Evolutionary conservation across 345 rosid genomes (phyloP), one percentile per base, ranked within the genome.

Genomic region (Murraya koenigii): DNA sequence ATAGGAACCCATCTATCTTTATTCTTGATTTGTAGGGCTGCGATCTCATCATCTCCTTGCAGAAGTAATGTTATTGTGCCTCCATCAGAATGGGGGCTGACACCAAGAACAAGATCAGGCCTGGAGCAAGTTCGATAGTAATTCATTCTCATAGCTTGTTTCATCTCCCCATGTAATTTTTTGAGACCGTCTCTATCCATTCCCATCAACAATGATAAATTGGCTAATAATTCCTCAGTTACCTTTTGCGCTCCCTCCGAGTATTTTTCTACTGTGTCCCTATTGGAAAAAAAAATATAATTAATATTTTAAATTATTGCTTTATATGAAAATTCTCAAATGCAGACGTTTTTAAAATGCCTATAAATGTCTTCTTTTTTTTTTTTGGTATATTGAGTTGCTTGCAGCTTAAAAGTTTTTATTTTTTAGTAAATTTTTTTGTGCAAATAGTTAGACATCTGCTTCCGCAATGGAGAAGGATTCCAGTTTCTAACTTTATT

Each of bases 61-160:
- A 78, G 56, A 32, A 78, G 85, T 28, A 80, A 58, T 32, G 79
- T 85, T 49, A 75, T 58, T 59, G 80, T 28, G 49, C 74, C 62
- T 1, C 36, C 67, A 75, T 85, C 84, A 6, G 85, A 82, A 28
- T 68, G 82, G 0, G 84, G 77, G 33, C 78, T 78, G 7, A 82
- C 23, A n/a, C 85, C 85, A 6, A 80, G 69, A 17, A 69, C 71
- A 65, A 64, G 79, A 41, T 83, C 78, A 23, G 80, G 78, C 65
- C 64, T 67, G n/a, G 81, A 71, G 39, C 86, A 78, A 61, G 79
- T n/a, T 5, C 84, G 82, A 68, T 85, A 80, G 60, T 80, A 80
- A 17, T 80, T 80, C 80, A 80, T 74, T 71, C 83, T 67, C 49
- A 79, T 76, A 2, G 52, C 81, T 61, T 69, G 83, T 71, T 69